Base-by-base conservation (phyloP, 1,284 basidiomycete genomes). In the Trametes versicolor region DNA sequence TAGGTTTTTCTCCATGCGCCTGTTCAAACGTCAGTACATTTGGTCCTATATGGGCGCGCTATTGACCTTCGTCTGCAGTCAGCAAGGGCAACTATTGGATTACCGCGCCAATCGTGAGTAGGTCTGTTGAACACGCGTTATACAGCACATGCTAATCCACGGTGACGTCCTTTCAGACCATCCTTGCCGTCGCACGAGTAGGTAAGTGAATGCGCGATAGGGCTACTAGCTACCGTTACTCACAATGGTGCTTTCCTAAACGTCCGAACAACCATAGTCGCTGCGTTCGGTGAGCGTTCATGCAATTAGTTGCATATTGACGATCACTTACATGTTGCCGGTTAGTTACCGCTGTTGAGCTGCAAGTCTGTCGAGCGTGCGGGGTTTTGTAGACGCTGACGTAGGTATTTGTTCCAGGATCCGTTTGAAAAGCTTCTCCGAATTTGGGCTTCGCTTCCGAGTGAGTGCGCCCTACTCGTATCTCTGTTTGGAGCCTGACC, bases 1-100 rank as follows among this genome's bases (percentile, higher is more conserved):
- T 23, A 70, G 70, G 29, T 73, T 72, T 62, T 73, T 72, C 54
- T 58, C 66, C 21, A 61, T 66, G 34, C 66, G 72, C 17, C 58
- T 73, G 15, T 67, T 64, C 49, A 62, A 58, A 23, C 57, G 71
- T 73, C 43, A 63, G 71, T 67, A 23, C n/a, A 34, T 34, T 0
- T 10, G 29, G 13, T 19, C 49, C 21, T 27, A 4, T 29, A 13
- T 13, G 32, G 15, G 10, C 19, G 15, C 21, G n/a, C 23, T 13
- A 10, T 27, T 48, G 21, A 57, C 25, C 12, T 54, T 45, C 2
- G n/a, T 15, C 27, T 32, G n/a, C 25, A 73, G 71, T 73, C 32
- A 73, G 71, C 66, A 72, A 70, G 49, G 63, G 67, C 17, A 73
- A 73, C 52, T 72, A 70, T 60, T 70, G 50, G 41, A 60, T 72